Percentiles rank a stretch among this genome's conserved stretches.
Evolutionary conservation across 768 basidiomycete genomes (phyloP).

Genomic region (Boletus edulis): DNA sequence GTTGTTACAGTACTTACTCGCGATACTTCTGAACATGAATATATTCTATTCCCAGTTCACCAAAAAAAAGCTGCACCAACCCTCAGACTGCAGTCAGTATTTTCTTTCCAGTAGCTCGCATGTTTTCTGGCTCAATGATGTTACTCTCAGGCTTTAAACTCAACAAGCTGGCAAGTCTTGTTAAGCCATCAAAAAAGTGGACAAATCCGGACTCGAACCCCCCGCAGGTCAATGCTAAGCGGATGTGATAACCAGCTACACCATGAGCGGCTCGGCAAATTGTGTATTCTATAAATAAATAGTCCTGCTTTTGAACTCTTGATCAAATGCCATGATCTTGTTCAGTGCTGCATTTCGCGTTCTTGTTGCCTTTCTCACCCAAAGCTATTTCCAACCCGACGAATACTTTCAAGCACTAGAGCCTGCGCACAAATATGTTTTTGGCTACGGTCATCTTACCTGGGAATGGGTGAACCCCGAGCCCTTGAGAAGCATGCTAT

Average conservation of each 20-base stretch:
- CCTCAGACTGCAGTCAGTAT: too few species aligned
- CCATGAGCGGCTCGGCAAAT: slow-evolving; percentile 12
- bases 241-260: slow-evolving; percentile 42
- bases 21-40: not conserved
- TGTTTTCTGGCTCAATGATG: too few species aligned
- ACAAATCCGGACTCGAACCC: slow-evolving; percentile 41
- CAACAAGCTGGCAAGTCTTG: too few species aligned
- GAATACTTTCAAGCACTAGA: slow-evolving; percentile 96
- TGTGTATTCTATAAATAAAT: not conserved
- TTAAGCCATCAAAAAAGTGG: slow-evolving; percentile 23
- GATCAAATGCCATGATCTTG: slow-evolving; percentile 7
- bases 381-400: slow-evolving; percentile 94
- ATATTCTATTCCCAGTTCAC: not conserved
- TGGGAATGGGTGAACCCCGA: slow-evolving; percentile 87
- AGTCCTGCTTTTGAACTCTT: too few species aligned
- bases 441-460: slow-evolving; percentile 87
- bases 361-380: slow-evolving; percentile 62
- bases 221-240: slow-evolving; percentile 36
- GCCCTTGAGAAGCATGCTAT: slow-evolving; percentile 79
- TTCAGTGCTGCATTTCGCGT: slow-evolving; percentile 53
- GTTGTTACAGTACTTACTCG: not conserved
- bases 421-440: slow-evolving; percentile 84
- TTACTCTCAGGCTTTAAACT: too few species aligned
- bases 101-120: too few species aligned
- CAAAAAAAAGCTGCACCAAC: too few species aligned